Evolutionary conservation across 768 basidiomycete species (phyloP).

Genomic region (Mycena vulgaris): DNA sequence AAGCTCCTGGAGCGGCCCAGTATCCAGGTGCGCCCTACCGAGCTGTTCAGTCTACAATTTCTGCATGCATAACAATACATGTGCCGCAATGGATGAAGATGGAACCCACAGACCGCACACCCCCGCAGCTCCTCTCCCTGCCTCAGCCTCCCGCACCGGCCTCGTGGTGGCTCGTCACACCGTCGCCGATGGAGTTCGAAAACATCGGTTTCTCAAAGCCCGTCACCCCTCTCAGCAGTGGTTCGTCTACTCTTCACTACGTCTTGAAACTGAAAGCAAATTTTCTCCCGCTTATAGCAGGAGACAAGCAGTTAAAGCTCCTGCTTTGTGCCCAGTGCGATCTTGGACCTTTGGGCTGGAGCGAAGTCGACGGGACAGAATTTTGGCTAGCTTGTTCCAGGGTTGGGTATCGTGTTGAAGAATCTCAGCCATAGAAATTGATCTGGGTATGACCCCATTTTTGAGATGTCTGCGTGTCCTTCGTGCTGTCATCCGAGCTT

Average conservation of each 20-base stretch:
- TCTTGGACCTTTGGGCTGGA: slow-evolving; percentile 88
- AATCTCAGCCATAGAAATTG: neutral
- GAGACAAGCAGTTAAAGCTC: slow-evolving; percentile 64
- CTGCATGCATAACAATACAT: no score
- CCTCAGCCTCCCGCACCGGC: slow-evolving; percentile 69
- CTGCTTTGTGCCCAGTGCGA: slow-evolving; percentile 89
- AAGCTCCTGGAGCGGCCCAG: slow-evolving; percentile 70
- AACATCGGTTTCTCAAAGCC: slow-evolving; percentile 87
- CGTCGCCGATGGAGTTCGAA: slow-evolving; percentile 88
- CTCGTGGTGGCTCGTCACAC: slow-evolving; percentile 84
- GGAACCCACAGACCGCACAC: slow-evolving; percentile 63
- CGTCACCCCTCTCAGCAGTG: slow-evolving; percentile 44
- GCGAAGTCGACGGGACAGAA: slow-evolving; percentile 77
- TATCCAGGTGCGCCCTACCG: slow-evolving; percentile 62
- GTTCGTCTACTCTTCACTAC: neutral
- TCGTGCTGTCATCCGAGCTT: no score
- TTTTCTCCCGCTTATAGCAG: neutral
- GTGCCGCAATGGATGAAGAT: slow-evolving; percentile 51
- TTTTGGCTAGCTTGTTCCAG: slow-evolving; percentile 84
- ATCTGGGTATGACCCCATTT: no score
- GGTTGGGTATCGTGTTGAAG: slow-evolving; percentile 68
- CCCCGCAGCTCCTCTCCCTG: slow-evolving; percentile 65
- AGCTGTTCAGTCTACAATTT: no score
- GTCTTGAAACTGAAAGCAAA: no score
- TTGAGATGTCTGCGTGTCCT: no score